Conservation (phyloP, 2,329 filamentous ascomycete genomes). For the Talaromyces atroroseus region DNA sequence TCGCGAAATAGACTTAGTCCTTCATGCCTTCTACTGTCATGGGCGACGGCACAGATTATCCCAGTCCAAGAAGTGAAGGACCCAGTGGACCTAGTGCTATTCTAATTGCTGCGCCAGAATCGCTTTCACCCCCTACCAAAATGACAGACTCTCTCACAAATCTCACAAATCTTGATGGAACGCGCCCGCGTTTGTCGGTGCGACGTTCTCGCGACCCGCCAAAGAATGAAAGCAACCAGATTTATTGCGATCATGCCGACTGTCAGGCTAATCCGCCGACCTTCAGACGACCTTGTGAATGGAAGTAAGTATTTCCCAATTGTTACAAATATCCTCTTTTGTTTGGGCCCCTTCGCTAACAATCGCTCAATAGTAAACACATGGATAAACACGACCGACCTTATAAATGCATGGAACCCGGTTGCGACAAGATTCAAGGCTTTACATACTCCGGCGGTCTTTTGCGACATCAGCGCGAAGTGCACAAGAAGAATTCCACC, state of each 20-base stretch:
- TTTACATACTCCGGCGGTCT: constrained; percentile 95
- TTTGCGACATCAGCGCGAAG: constrained; percentile 83
- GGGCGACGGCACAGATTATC: constrained; percentile 39
- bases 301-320: constrained; percentile 64
- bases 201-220: constrained; percentile 48
- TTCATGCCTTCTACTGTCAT: constrained; percentile 24
- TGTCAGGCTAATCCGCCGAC: constrained; percentile 61
- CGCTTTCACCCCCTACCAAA: constrained; percentile 28
- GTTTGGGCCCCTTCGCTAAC: constrained; percentile 21
- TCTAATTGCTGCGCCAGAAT: constrained; percentile 31
- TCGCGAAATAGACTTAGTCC: constrained; percentile 2
- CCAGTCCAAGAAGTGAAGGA: constrained; percentile 41
- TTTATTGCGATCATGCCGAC: constrained; percentile 64
- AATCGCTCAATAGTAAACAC: constrained; percentile 63
- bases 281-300: constrained; percentile 84
- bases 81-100: constrained; percentile 29
- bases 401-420: constrained; percentile 76
- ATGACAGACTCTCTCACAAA: constrained; percentile 28
- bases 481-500: constrained; percentile 83
- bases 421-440: constrained; percentile 84
- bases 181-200: constrained; percentile 38
- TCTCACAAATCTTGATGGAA: constrained; percentile 20
- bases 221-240: constrained; percentile 66
- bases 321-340: not conserved
- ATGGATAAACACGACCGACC: constrained; percentile 98